These are phyloP conservation scores for Wickerhamiella shivajii DNA, from an alignment of 805 yeast genomes.

Conservation along the genomic window DNA sequence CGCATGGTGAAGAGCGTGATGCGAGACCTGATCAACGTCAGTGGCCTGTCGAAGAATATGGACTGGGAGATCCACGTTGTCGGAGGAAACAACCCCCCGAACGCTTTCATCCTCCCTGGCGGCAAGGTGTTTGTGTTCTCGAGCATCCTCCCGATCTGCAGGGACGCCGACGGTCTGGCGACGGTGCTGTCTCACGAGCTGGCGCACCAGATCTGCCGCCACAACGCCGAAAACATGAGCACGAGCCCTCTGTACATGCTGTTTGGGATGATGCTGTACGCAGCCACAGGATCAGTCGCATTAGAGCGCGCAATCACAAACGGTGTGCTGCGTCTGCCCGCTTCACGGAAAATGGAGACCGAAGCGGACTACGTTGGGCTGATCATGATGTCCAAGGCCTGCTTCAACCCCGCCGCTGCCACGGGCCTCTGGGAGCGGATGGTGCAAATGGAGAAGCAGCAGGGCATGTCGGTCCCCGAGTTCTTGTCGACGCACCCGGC, in stretches of 20 bases:
- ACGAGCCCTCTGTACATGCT: slow-evolving; percentile 55
- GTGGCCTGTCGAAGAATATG: slow-evolving; percentile 15
- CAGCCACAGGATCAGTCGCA: slow-evolving; percentile 44
- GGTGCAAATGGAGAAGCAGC: slow-evolving; percentile 34
- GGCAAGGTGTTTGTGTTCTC: slow-evolving; percentile 88
- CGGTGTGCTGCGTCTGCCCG: slow-evolving; percentile 58
- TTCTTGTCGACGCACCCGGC: slow-evolving; percentile 84
- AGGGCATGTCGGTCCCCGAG: slow-evolving; percentile 34
- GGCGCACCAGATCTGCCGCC: slow-evolving; percentile 89
- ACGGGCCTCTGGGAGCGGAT: slow-evolving; percentile 71
- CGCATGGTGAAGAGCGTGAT: slow-evolving; percentile 45
- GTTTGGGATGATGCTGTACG: slow-evolving; percentile 37
- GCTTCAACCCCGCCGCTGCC: slow-evolving; percentile 67
- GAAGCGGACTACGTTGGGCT: slow-evolving; percentile 95
- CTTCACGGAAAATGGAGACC: slow-evolving; percentile 84
- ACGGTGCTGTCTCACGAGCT: slow-evolving; percentile 88
- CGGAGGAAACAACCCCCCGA: slow-evolving; percentile 64
- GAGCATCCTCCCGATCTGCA: slow-evolving; percentile 62
- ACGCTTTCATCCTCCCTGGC: slow-evolving; percentile 91
- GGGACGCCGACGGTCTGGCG: slow-evolving; percentile 83
- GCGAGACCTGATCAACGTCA: slow-evolving; percentile 38
- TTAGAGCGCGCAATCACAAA: slow-evolving; percentile 40
- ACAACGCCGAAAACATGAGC: slow-evolving; percentile 71
- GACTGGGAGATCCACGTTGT: slow-evolving; percentile 78
- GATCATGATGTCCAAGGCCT: slow-evolving; percentile 80